phyloP scores from a whole-genome alignment of 257 asterid genomes.

The Parsonsia alboflavescens region DNA sequence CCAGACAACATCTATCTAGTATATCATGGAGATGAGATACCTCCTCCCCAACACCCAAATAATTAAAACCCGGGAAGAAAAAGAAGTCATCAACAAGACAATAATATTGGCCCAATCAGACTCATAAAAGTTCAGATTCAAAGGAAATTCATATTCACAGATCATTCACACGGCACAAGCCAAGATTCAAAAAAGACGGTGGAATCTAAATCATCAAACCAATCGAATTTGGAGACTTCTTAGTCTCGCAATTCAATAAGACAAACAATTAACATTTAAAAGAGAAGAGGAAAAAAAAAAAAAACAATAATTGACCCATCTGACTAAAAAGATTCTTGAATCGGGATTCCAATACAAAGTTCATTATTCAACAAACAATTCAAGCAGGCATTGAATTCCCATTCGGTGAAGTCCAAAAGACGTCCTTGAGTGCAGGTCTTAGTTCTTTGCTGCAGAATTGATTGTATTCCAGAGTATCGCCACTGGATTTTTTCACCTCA shows the following conservation, averaged over 20 bases:
- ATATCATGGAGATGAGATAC: too few species aligned
- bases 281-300: too few species aligned
- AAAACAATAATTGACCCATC: background rate
- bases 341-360: background rate
- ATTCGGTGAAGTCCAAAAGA: slow-evolving; percentile 37
- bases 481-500: slow-evolving; percentile 49
- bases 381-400: slow-evolving; percentile 26
- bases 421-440: slow-evolving; percentile 47
- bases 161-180: slow-evolving; percentile 8
- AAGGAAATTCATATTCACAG: slow-evolving; percentile 1
- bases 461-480: slow-evolving; percentile 50
- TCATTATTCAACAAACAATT: background rate
- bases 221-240: background rate
- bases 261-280: background rate
- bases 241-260: background rate
- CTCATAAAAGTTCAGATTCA: slow-evolving; percentile 8
- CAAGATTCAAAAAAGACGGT: background rate
- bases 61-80: too few species aligned
- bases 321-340: background rate
- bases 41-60: too few species aligned
- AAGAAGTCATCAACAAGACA: too few species aligned
- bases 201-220: background rate
- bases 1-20: too few species aligned
- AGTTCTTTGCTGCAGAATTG: slow-evolving; percentile 50
- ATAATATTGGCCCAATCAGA: background rate